Evolutionary conservation across 2,329 filamentous ascomycete genomes (phyloP).

Genomic region (Paraconiothyrium sp.): DNA sequence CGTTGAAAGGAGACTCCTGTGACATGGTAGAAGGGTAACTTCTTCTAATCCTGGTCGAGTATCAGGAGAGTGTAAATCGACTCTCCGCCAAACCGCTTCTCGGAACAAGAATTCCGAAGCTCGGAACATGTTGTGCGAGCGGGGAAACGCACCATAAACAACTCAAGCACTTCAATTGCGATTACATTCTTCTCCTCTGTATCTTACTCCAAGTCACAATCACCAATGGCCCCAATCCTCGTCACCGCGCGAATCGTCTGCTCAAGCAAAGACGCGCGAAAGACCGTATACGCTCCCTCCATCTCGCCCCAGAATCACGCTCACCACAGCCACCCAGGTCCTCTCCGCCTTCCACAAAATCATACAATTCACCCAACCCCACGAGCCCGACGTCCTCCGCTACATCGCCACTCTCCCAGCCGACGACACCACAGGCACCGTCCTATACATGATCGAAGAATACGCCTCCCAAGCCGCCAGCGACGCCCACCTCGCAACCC

Average conservation of each 20-base stretch:
- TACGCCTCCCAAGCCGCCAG: constrained; percentile 33
- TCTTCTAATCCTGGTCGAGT: too few species aligned
- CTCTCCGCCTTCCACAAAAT: constrained; percentile 36
- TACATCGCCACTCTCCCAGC: constrained; percentile 34
- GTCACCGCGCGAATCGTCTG: constrained; percentile 33
- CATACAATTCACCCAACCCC: constrained; percentile 29
- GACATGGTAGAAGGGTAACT: too few species aligned
- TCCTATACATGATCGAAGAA: constrained; percentile 42
- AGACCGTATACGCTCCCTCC: constrained; percentile 18
- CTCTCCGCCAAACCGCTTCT: not conserved
- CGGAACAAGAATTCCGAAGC: constrained; percentile 18
- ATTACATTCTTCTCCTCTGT: not conserved
- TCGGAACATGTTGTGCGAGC: constrained; percentile 11
- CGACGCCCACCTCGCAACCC: constrained; percentile 31
- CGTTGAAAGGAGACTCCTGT: too few species aligned
- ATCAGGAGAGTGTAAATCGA: too few species aligned
- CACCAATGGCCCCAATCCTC: constrained; percentile 30
- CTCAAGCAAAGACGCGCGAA: constrained; percentile 24
- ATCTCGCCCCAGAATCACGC: not conserved
- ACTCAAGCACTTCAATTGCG: not conserved
- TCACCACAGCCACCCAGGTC: constrained; percentile 13
- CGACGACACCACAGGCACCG: constrained; percentile 25
- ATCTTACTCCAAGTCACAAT: not conserved
- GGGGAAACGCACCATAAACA: not conserved
- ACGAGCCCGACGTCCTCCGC: constrained; percentile 36